Conservation (phyloP, 305 asterid species). For the Fraxinus ornus region DNA sequence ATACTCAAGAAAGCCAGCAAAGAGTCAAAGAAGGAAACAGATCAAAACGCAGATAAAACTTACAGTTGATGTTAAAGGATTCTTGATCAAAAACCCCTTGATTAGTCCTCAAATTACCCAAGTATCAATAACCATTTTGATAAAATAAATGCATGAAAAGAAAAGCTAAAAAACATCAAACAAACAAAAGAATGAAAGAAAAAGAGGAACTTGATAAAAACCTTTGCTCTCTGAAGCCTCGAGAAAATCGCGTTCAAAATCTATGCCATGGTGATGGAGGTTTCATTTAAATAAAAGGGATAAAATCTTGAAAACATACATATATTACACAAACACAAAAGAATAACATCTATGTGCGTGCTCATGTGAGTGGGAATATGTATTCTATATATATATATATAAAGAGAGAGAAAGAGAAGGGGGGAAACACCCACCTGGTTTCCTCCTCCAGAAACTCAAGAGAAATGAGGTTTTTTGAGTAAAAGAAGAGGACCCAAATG, state of each 20-base stretch:
- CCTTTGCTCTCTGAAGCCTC: slow-evolving; percentile 9
- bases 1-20: slow-evolving; percentile 26
- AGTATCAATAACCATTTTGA: slow-evolving; percentile 26
- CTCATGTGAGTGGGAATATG: neutral
- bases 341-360: neutral
- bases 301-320: slow-evolving; percentile 23
- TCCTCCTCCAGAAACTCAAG: slow-evolving; percentile 41
- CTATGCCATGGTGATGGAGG: neutral
- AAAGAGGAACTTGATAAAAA: slow-evolving; percentile 4
- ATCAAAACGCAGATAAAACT: slow-evolving; percentile 22
- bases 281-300: neutral
- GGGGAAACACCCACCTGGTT: slow-evolving; percentile 50
- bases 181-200: neutral
- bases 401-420: neutral
- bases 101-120: slow-evolving; percentile 23
- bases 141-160: neutral
- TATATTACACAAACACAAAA: neutral
- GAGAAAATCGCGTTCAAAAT: neutral
- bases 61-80: neutral
- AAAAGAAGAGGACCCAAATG: slow-evolving; percentile 35
- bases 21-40: slow-evolving; percentile 21
- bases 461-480: slow-evolving; percentile 32
- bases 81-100: slow-evolving; percentile 25
- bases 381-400: neutral
- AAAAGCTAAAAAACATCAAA: neutral